These are phyloP conservation scores for Marasmius oreades DNA, from an alignment of 1,284 basidiomycete species.

Conservation along the genomic window DNA sequence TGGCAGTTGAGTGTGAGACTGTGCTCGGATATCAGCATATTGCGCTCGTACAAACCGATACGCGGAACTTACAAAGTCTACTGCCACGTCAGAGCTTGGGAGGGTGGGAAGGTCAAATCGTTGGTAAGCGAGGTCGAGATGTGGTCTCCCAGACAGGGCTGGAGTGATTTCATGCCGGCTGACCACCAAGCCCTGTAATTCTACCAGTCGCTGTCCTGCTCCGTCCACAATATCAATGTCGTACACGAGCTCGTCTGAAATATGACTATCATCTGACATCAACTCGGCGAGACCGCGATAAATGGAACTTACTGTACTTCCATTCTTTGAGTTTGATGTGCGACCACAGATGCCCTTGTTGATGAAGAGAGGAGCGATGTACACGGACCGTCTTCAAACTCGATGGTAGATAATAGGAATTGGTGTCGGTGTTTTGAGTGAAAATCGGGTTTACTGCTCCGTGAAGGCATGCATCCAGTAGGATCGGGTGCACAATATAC, in stretches of 20 bases:
- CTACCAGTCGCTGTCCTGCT: conserved; percentile 3
- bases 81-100: too few species aligned
- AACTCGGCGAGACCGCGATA: not conserved
- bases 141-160: not conserved
- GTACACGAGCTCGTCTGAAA: conserved; percentile 2
- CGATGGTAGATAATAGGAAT: conserved; percentile 29
- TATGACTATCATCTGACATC: not conserved
- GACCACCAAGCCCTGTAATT: conserved; percentile 5
- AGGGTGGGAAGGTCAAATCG: too few species aligned
- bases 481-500: conserved; percentile 37
- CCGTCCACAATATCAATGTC: conserved; percentile 10
- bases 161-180: not conserved
- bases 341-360: conserved; percentile 5
- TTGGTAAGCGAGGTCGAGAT: too few species aligned
- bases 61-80: too few species aligned
- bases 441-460: conserved; percentile 24
- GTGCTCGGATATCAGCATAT: too few species aligned
- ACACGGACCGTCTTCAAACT: conserved; percentile 14
- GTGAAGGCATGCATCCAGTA: conserved; percentile 34
- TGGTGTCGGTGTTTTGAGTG: conserved; percentile 21
- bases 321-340: conserved; percentile 11
- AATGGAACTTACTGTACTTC: conserved; percentile 21
- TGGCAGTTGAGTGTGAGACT: too few species aligned
- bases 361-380: not conserved
- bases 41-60: too few species aligned